Conservation (phyloP, 257 asterid genomes). For the Paulownia fortunei region DNA sequence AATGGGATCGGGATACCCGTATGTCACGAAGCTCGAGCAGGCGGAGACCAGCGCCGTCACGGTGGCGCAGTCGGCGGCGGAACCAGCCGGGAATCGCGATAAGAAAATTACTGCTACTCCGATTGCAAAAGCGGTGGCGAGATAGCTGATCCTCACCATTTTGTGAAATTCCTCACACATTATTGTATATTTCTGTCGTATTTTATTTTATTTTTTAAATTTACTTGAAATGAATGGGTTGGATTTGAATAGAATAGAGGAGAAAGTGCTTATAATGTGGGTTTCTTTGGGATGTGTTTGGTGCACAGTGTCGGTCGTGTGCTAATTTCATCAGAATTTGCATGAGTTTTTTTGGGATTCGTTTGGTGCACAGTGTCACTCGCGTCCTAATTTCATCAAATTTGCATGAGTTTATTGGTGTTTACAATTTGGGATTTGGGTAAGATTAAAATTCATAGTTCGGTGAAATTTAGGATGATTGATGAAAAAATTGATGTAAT, state of each 20-base stretch:
- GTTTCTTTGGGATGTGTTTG: slow-evolving; percentile 29
- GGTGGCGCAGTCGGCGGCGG: slow-evolving; percentile 57
- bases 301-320: slow-evolving; percentile 44
- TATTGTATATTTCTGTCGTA: background rate
- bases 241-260: background rate
- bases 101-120: slow-evolving; percentile 25
- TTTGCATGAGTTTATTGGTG: slow-evolving; percentile 36
- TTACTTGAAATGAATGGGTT: background rate
- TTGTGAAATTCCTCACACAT: background rate
- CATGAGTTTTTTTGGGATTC: slow-evolving; percentile 27
- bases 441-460: too few species aligned
- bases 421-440: too few species aligned
- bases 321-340: slow-evolving; percentile 38
- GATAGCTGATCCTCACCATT: background rate
- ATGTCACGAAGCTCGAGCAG: slow-evolving; percentile 65
- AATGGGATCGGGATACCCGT: slow-evolving; percentile 75
- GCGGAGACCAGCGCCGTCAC: slow-evolving; percentile 72
- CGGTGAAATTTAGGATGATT: too few species aligned
- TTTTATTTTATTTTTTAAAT: too few species aligned
- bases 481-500: too few species aligned
- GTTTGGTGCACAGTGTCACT: slow-evolving; percentile 45
- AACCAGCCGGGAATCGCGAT: background rate
- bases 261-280: background rate
- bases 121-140: slow-evolving; percentile 8
- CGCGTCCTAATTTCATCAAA: slow-evolving; percentile 38